Evolutionary conservation across 1,284 basidiomycete species (phyloP).

Genomic region (Sutorius eximius): DNA sequence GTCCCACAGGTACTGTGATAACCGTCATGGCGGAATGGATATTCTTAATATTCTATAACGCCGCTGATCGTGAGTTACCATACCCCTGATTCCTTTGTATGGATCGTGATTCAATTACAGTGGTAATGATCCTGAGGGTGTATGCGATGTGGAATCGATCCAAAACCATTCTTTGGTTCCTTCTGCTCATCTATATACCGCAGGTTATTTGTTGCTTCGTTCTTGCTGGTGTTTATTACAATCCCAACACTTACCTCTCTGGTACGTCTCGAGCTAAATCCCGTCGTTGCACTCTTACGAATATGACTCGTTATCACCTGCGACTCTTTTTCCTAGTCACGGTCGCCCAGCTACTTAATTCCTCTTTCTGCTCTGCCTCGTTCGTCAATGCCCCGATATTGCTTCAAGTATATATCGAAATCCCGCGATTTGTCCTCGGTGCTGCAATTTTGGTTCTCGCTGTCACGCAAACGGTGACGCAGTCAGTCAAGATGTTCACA

Average conservation of each 20-base stretch:
- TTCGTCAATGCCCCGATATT: rapidly evolving
- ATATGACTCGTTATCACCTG: too few species aligned
- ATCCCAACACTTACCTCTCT: not conserved
- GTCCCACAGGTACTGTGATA: not conserved
- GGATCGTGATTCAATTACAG: not conserved
- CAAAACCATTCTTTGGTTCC: conserved; percentile 2
- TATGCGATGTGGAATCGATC: conserved; percentile 18
- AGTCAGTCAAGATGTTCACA: too few species aligned
- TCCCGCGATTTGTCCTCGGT: not conserved
- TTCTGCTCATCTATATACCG: not conserved
- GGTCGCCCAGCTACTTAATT: not conserved
- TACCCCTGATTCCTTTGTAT: not conserved
- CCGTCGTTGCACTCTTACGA: not conserved
- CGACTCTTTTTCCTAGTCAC: not conserved
- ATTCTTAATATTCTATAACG: not conserved
- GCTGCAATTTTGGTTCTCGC: too few species aligned
- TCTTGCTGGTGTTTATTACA: not conserved
- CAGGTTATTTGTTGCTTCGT: not conserved
- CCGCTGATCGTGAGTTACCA: conserved; percentile 10
- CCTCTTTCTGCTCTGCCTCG: not conserved
- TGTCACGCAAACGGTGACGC: too few species aligned
- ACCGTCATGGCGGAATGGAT: not conserved
- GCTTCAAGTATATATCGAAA: not conserved
- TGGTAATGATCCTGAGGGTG: conserved; percentile 21
- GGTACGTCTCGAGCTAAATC: not conserved